Conservation (phyloP, 2,329 filamentous ascomycete genomes). For the Fusarium pseudoanthophilum region DNA sequence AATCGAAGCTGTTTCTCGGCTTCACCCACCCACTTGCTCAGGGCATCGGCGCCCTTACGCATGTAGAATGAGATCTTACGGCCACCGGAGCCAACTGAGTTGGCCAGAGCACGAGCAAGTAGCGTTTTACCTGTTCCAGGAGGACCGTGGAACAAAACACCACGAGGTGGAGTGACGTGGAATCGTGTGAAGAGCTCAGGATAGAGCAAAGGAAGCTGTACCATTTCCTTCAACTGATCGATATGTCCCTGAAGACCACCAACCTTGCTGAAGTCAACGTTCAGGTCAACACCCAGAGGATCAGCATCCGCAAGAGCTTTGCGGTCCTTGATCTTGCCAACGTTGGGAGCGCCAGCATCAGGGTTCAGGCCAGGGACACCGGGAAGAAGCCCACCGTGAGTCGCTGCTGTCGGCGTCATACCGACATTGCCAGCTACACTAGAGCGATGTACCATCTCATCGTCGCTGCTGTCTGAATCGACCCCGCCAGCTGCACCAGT, state of each 20-base stretch:
- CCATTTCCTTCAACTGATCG: constrained; percentile 98
- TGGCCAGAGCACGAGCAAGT: constrained; percentile 91
- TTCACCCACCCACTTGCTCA: constrained; percentile 99
- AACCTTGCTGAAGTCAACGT: constrained; percentile 92
- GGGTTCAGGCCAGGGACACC: constrained; percentile 53
- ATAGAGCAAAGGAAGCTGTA: constrained; percentile 91
- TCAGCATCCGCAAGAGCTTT: constrained; percentile 94
- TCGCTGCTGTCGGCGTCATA: constrained; percentile 66
- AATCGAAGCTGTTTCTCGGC: constrained; percentile 94
- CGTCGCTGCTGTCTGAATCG: constrained; percentile 97
- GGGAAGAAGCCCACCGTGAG: constrained; percentile 58
- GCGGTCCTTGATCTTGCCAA: constrained; percentile 93
- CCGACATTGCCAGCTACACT: constrained; percentile 68
- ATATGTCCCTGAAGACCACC: constrained; percentile 94
- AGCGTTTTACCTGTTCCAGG: constrained; percentile 98
- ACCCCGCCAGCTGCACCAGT: constrained; percentile 79
- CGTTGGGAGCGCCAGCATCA: constrained; percentile 73
- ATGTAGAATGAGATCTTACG: constrained; percentile 99
- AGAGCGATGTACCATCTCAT: constrained; percentile 78
- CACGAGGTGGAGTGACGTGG: constrained; percentile 91
- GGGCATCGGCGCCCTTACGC: constrained; percentile 96
- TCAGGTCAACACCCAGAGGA: constrained; percentile 90
- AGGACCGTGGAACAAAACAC: constrained; percentile 95
- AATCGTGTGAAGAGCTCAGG: constrained; percentile 93
- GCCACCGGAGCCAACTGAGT: constrained; percentile 87